Evolutionary conservation across 148 eudicot species (phyloP).

Genomic region (Heliosperma pusillum): DNA sequence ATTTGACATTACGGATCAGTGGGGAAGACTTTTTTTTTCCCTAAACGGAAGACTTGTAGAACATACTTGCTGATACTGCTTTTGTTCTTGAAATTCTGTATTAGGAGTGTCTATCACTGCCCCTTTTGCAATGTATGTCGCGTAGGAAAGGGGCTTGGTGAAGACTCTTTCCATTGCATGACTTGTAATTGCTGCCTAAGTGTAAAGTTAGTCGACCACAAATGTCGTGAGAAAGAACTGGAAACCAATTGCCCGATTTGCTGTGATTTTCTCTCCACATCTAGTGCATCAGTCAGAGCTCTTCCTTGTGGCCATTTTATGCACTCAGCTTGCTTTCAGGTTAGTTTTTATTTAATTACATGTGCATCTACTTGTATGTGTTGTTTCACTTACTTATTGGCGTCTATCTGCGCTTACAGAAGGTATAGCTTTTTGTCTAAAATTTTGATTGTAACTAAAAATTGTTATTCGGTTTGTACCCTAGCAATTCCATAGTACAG

Average conservation of each 20-base stretch:
- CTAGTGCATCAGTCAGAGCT: constrained; percentile 76
- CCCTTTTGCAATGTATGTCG: constrained; percentile 90
- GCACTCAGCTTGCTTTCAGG: constrained; percentile 99
- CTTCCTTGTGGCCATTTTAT: constrained; percentile 94
- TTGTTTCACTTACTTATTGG: background rate
- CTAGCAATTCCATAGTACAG: background rate
- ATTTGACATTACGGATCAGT: background rate
- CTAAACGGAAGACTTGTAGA: background rate
- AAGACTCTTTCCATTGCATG: constrained; percentile 92
- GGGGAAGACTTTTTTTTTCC: background rate
- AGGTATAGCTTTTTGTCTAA: background rate
- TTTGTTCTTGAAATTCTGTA: constrained; percentile 7
- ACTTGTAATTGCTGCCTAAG: constrained; percentile 82
- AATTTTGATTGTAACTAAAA: background rate
- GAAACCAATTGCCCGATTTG: constrained; percentile 94
- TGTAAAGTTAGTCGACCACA: constrained; percentile 69
- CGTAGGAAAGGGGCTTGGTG: constrained; percentile 72
- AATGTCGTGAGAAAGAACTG: constrained; percentile 81
- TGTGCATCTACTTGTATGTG: background rate
- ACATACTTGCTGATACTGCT: constrained; percentile 10
- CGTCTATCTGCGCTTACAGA: too few species aligned
- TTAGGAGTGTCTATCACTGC: constrained; percentile 84
- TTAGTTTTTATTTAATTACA: constrained; percentile 21
- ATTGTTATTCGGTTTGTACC: background rate
- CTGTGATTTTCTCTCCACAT: constrained; percentile 86